phyloP scores from a whole-genome alignment of 2,329 filamentous ascomycete genomes.

The Fusarium tuaranense region DNA sequence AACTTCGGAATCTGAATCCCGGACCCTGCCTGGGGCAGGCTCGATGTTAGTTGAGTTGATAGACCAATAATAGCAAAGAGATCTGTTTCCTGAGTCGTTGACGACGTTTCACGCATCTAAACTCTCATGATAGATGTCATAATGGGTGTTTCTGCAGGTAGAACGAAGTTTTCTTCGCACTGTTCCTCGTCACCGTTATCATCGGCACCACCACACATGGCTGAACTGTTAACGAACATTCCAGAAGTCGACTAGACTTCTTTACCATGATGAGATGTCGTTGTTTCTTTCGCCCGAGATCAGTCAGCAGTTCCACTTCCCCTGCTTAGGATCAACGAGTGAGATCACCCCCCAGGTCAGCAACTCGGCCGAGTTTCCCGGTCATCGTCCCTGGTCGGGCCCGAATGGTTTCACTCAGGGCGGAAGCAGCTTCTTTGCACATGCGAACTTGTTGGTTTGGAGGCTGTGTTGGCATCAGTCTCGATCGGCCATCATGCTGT shows the following conservation, averaged over 20 bases:
- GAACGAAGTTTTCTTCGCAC: neutral
- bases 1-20: neutral
- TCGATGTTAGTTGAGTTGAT: neutral
- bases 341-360: neutral
- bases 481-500: neutral
- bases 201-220: neutral
- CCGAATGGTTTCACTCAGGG: no score
- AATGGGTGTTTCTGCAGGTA: neutral
- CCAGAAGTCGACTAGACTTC: neutral
- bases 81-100: neutral
- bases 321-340: neutral
- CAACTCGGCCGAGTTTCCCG: neutral
- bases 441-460: neutral
- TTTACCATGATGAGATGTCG: neutral
- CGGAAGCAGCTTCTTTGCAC: neutral
- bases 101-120: neutral
- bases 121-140: neutral
- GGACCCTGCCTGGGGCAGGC: neutral
- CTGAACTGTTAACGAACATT: neutral
- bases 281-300: neutral
- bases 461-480: neutral
- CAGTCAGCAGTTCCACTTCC: slow-evolving; percentile 8
- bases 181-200: neutral
- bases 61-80: neutral
- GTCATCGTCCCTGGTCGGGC: neutral